These are phyloP conservation scores for Boletus rex-veris DNA, from an alignment of 768 basidiomycete genomes.

Conservation along the genomic window DNA sequence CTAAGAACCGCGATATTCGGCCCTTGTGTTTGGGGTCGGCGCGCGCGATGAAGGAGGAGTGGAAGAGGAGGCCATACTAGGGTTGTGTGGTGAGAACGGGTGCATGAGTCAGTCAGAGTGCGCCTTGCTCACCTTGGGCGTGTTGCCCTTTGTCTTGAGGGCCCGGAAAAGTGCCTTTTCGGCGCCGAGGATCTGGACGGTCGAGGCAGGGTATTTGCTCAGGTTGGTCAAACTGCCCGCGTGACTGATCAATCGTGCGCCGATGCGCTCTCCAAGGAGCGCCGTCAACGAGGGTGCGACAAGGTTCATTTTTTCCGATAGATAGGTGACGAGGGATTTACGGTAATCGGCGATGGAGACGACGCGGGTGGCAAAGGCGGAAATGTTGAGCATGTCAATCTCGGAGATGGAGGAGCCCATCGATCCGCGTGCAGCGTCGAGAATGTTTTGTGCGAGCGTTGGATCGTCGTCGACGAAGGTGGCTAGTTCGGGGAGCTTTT, in stretches of 20 bases:
- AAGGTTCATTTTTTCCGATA: conserved; percentile 96
- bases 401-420: conserved; percentile 92
- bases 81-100: not conserved
- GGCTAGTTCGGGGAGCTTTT: conserved; percentile 75
- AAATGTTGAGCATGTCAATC: conserved; percentile 95
- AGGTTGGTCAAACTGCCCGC: conserved; percentile 95
- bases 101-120: not conserved
- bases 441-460: conserved; percentile 85
- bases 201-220: conserved; percentile 97
- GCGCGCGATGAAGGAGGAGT: conserved; percentile 94
- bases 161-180: conserved; percentile 98
- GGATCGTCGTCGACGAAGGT: conserved; percentile 79
- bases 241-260: conserved; percentile 90
- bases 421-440: conserved; percentile 90
- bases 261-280: conserved; percentile 87
- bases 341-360: conserved; percentile 93
- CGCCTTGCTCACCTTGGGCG: conserved; percentile 67
- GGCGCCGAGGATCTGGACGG: conserved; percentile 96
- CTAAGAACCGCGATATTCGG: conserved; percentile 96
- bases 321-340: conserved; percentile 81
- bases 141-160: conserved; percentile 98
- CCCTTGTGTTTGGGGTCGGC: conserved; percentile 95
- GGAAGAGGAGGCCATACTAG: conserved; percentile 96
- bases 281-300: conserved; percentile 93
- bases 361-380: conserved; percentile 84